Evolutionary conservation across 306 rosid species (phyloP), one percentile per base, ranked within the genome.

Genomic region (Cajanus cajan): DNA sequence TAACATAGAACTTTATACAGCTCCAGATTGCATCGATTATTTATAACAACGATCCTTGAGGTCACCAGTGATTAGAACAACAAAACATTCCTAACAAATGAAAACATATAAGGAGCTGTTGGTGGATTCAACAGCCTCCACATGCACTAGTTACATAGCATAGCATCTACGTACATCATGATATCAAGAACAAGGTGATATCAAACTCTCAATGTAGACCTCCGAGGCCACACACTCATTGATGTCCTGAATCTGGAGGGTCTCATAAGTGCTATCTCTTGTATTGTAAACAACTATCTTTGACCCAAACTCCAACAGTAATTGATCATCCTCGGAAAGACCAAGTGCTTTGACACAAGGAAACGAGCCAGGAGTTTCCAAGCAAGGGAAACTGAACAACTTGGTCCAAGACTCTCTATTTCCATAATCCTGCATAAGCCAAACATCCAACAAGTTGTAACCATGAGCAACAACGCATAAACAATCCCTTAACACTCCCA

Each of bases 361-460:
- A 16, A 12, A 61, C 8, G 9, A 19, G 8, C 8, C 55, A 71
- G 57, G 64, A 68, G 19, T 1, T 16, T 10, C n/a, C 1, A 2
- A 0, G 40, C 0, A 19, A 50, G 82, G 80, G 54, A 83, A 3
- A 6, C 28, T 33, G 7, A 67, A 64, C 55, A 80, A 33, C 51
- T 72, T 83, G 18, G 79, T 77, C 89, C 87, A 85, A 45, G 88
- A 85, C 4, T 78, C 84, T 43, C 28, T 44, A 34, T 83, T 68
- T 34, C 89, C 85, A 77, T 73, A 77, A 12, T 80, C 82, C 57
- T 80, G 77, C 89, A 83, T 82, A 14, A 82, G 19, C 87, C 85
- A 86, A 37, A 79, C 25, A 57, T 76, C 67, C 8, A 59, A 31
- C 43, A 51, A 52, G 2, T 41, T n/a, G 51, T 18, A 1, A 21